phyloP scores from a whole-genome alignment of 2,329 filamentous ascomycete genomes.

The Talaromyces verruculosus region DNA sequence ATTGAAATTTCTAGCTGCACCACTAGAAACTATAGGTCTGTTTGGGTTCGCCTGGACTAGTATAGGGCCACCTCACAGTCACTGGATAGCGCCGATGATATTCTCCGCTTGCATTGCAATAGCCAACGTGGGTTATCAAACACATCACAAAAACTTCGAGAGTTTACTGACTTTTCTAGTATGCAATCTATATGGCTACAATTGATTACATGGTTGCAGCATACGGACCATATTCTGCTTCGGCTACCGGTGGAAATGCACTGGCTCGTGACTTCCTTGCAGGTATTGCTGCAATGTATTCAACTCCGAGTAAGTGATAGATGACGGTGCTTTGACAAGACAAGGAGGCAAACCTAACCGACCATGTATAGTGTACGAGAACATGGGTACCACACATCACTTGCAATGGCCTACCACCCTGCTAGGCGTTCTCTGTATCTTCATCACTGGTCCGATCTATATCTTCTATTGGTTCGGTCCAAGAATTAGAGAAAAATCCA shows the following conservation, averaged over 20 bases:
- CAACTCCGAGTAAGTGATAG: conserved; percentile 49
- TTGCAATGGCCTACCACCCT: conserved; percentile 61
- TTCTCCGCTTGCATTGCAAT: conserved; percentile 61
- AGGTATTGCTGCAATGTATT: conserved; percentile 60
- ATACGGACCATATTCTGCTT: conserved; percentile 64
- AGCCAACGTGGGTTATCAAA: conserved; percentile 53
- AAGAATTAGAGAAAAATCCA: conserved; percentile 56
- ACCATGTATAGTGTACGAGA: conserved; percentile 37
- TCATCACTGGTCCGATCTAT: conserved; percentile 64
- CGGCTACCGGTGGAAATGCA: conserved; percentile 65
- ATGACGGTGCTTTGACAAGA: not conserved
- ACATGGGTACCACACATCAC: conserved; percentile 54
- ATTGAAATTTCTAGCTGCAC: conserved; percentile 45
- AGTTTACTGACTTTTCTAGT: conserved; percentile 27
- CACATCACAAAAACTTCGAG: not conserved
- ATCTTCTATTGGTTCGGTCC: conserved; percentile 66
- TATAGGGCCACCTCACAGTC: conserved; percentile 53
- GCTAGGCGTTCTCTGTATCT: conserved; percentile 59
- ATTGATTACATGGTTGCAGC: conserved; percentile 68
- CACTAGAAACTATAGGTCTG: conserved; percentile 59
- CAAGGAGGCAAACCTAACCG: not conserved
- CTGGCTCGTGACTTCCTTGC: conserved; percentile 64
- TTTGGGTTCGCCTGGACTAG: conserved; percentile 63
- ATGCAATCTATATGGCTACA: conserved; percentile 60
- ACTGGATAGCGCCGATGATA: conserved; percentile 63